phyloP scores from a whole-genome alignment of 208 protist genomes.

The Acanthamoeba castellanii region DNA sequence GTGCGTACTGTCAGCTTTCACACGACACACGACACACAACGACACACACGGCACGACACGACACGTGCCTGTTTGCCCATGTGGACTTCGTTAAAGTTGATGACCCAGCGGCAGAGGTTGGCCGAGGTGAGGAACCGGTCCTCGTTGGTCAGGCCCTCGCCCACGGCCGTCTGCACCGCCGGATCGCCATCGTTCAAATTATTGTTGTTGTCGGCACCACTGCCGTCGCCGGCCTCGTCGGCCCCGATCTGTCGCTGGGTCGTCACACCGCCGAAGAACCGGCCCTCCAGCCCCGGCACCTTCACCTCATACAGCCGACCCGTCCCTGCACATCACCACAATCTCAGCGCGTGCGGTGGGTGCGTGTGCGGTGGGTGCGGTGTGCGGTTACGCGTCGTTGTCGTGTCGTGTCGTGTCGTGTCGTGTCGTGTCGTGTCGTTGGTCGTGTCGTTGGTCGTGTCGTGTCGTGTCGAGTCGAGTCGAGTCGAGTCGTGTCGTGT shows the following conservation, averaged over 20 bases:
- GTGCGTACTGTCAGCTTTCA: background rate
- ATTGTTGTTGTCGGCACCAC: background rate
- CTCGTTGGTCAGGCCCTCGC: background rate
- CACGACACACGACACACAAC: background rate
- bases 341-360: too few species aligned
- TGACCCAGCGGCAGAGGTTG: slow-evolving; percentile 52
- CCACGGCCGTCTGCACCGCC: slow-evolving; percentile 2
- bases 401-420: background rate
- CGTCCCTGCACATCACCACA: background rate
- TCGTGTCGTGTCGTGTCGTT: too few species aligned
- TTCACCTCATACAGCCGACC: background rate
- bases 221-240: background rate
- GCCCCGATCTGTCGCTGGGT: background rate
- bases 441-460: too few species aligned
- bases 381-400: background rate
- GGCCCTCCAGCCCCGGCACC: background rate
- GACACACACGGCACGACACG: background rate
- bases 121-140: slow-evolving; percentile 49
- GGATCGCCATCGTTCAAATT: background rate
- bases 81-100: slow-evolving; percentile 25
- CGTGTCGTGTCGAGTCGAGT: too few species aligned
- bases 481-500: too few species aligned
- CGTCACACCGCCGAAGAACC: slow-evolving; percentile 39
- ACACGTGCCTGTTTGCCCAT: background rate
- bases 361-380: too few species aligned